Conservation (phyloP, 2,329 filamentous ascomycete species). For the Penicillium sclerotiorum region DNA sequence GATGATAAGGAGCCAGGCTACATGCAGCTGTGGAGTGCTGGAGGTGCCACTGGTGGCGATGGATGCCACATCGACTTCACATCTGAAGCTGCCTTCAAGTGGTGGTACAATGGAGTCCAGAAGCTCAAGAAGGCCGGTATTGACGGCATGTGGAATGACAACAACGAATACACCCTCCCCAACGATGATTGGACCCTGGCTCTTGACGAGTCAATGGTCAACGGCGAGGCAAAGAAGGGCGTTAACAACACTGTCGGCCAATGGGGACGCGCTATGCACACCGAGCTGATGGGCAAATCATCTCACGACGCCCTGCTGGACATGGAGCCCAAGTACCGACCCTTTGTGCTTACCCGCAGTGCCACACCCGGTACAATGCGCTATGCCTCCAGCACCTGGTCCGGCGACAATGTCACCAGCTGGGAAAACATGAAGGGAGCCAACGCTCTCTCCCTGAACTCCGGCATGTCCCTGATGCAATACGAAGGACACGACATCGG, state of each 20-base stretch:
- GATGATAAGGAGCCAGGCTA: conserved; percentile 56
- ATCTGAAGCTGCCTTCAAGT: conserved; percentile 65
- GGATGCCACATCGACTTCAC: conserved; percentile 76
- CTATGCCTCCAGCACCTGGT: conserved; percentile 73
- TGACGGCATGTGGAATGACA: conserved; percentile 78
- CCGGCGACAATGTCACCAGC: conserved; percentile 73
- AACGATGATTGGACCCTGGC: conserved; percentile 67
- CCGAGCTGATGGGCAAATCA: conserved; percentile 70
- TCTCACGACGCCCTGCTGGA: conserved; percentile 69
- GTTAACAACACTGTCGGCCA: conserved; percentile 61
- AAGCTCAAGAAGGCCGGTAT: conserved; percentile 65
- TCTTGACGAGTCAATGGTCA: conserved; percentile 51
- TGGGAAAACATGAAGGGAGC: conserved; percentile 74
- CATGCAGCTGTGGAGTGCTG: conserved; percentile 71
- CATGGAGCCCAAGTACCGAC: conserved; percentile 60
- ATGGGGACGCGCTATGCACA: conserved; percentile 71
- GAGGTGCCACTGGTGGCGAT: conserved; percentile 69
- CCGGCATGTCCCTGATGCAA: conserved; percentile 66
- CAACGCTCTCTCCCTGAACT: conserved; percentile 69
- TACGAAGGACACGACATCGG: conserved; percentile 75
- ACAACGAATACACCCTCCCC: conserved; percentile 72
- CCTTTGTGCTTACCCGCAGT: conserved; percentile 70
- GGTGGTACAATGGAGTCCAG: conserved; percentile 71
- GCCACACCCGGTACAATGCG: conserved; percentile 71
- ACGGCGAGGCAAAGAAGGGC: conserved; percentile 39